Conservation (phyloP, 2,329 filamentous ascomycete species). For the Fusarium buxicola region DNA sequence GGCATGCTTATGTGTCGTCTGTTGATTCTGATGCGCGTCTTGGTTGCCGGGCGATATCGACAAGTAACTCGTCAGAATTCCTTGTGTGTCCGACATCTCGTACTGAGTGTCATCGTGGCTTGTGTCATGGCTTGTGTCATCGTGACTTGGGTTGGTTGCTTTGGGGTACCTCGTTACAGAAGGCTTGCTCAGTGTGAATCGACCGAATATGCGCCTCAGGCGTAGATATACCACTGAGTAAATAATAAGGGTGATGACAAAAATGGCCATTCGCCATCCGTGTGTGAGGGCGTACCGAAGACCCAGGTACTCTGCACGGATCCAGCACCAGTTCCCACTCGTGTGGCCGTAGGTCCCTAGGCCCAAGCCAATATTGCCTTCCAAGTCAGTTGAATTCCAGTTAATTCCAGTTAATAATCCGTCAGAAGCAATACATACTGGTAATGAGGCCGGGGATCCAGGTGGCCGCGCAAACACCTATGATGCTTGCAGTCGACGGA, state of each 20-base stretch:
- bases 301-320: neutral
- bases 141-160: no score
- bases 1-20: no score
- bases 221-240: neutral
- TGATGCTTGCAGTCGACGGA: neutral
- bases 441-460: conserved; percentile 7
- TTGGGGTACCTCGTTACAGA: no score
- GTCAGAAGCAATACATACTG: neutral
- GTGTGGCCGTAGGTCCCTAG: neutral
- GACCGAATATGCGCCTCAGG: neutral
- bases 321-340: conserved; percentile 16
- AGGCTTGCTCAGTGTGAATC: neutral
- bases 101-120: no score
- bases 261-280: conserved; percentile 3
- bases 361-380: neutral
- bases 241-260: neutral
- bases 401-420: no score
- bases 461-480: neutral
- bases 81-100: no score
- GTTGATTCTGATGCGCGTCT: no score
- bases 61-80: no score
- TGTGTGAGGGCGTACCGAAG: neutral
- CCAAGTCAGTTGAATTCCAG: neutral
- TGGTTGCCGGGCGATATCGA: no score
- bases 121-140: no score